Base-by-base conservation (phyloP, 306 rosid genomes). In the Glycyrrhiza uralensis region DNA sequence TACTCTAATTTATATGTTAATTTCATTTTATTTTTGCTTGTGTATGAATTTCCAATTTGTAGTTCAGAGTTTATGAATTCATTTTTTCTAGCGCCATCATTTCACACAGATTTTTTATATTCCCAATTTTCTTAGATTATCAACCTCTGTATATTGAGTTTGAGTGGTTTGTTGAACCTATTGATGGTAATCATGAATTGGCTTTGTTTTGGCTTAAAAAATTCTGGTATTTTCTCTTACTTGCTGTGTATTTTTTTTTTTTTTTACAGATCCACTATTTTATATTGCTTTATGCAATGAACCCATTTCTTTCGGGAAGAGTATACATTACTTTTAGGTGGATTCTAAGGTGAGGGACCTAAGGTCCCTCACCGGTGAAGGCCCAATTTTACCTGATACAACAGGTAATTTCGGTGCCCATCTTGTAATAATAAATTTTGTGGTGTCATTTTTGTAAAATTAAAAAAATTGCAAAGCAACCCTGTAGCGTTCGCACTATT, bases 121-220 rank as follows among this genome's bases (percentile, higher is more conserved):
- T 78, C 81, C 98, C 98, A 61, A 59, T 68, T 71, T 85, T 92
- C 35, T 67, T 92, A 75, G 93, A 84, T 61, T 85, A 83, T 69
- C 88, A 85, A 71, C 83, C 87, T 14, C 66, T 92, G 67, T 92
- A 86, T 72, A 71, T 80, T 32, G 93, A 89, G 79, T 92, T 92
- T 75, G 97, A 87, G 84, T 83, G 79, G 46, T 92, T 92, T 74
- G 90, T 92, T 42, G 97, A 87, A 89, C 88, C 96, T 56, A 85
- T 89, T 35, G 97, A 92, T 72, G 76, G 47, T 76, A 82, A 84
- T 76, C 96, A 92, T 51, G 97, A 92, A 80, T 83, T 92, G 60
- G 90, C 96, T 80, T 78, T 92, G 84, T 91, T 83, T 33, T 90
- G 96, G 63, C 82, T 38, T 96, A 92, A 46, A 93, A 89, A 73